Base-by-base conservation (phyloP, 1,284 basidiomycete species). In the Garcileccinum viscosum region DNA sequence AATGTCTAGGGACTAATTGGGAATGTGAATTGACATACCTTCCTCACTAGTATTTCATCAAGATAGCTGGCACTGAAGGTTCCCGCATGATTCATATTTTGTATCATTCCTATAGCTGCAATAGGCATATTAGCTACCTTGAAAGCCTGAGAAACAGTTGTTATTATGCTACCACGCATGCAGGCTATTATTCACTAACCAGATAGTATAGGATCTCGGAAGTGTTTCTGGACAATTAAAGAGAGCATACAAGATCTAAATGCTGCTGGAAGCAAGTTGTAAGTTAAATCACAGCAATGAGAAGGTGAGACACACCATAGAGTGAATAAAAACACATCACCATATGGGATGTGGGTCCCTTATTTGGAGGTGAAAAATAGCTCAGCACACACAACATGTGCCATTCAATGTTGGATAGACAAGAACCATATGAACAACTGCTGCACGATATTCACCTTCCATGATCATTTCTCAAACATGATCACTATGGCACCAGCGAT, bases 201-300 rank as follows among this genome's bases (percentile, higher is more conserved):
- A 97, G 60, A 80, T 82, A 32, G 84, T 85, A 75, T 97, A 97
- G 24, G 93, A 93, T 50, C 84, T 82, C 8, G 94, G 91, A 35
- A 97, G 89, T 1, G 95, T 94, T 69, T 96, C 95, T 11, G 95
- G 95, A 33, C 92, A 85, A 38, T 95, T 80, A 37, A 97, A 84
- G 82, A 93, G 95, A 0, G 88, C 91, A 78, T 95, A 97, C 83
- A 97, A 87, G 78, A 98, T 97, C 81, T 98, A 96, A 12, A 92
- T 93, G 76, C 93, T 97, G 24, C 91, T 92, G n/a, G 33, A 62
- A 59, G 61, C 44, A 60, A 32, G 69, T 71, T 37, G 71, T 19
- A 32, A 62, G 24, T 15, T n/a, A 27, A 37, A 30, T 47, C 38
- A 58, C 15, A 15, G 42, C n/a, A 14, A 44, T 53, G 58, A 19